Percentiles rank a stretch among this genome's conserved stretches.
Conservation (phyloP, 345 rosid genomes). For the Geranium rotundifolium region DNA sequence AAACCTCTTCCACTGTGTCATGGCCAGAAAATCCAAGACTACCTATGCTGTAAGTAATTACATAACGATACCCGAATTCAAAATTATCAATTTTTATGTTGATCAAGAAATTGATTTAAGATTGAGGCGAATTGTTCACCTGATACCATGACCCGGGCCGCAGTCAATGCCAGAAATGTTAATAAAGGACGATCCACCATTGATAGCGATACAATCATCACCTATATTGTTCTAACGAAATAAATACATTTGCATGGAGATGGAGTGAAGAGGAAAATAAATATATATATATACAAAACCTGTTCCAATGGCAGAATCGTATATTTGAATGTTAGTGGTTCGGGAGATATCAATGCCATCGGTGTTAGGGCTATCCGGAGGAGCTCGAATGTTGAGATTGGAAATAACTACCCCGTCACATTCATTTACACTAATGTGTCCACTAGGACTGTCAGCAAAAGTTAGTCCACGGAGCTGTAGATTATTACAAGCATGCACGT, state of each 20-base stretch:
- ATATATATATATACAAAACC: background rate
- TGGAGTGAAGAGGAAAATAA: no score
- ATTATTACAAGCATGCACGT: constrained; percentile 7
- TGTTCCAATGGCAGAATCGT: constrained; percentile 11
- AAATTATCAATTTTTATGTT: no score
- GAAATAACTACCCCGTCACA: constrained; percentile 8
- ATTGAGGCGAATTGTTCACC: background rate
- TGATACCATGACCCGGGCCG: constrained; percentile 33
- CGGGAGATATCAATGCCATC: constrained; percentile 20
- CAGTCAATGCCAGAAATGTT: constrained; percentile 10
- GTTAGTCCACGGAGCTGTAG: constrained; percentile 11
- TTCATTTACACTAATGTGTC: constrained; percentile 8
- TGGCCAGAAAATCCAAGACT: constrained; percentile 20
- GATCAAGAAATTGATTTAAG: background rate
- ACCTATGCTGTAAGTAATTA: constrained; percentile 15
- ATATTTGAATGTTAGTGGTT: constrained; percentile 12
- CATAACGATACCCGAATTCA: no score
- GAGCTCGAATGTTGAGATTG: constrained; percentile 16
- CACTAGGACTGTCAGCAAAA: constrained; percentile 15
- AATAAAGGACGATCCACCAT: constrained; percentile 4
- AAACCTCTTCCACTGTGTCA: constrained; percentile 25
- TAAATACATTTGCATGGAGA: no score
- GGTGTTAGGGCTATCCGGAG: constrained; percentile 28
- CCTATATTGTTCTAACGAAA: constrained; percentile 11
- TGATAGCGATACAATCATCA: constrained; percentile 27